These are phyloP conservation scores for Lecanicillium sp. DNA, from an alignment of 2,329 filamentous ascomycete genomes.

Conservation along the genomic window DNA sequence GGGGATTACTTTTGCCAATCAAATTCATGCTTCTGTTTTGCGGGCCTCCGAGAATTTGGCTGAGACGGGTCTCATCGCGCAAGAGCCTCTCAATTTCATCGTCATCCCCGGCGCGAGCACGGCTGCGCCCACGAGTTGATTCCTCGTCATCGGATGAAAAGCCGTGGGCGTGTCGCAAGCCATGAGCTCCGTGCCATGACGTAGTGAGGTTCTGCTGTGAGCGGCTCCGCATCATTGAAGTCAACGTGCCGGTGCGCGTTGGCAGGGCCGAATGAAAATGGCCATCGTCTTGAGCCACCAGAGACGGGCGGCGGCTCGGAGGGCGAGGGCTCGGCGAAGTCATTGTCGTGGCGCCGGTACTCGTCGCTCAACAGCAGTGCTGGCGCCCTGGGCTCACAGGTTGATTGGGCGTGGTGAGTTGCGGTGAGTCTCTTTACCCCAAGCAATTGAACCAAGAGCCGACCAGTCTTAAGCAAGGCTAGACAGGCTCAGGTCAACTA, in stretches of 20 bases:
- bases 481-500: too few relatives aligned
- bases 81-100: conserved; percentile 37
- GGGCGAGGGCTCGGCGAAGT: conserved; percentile 9
- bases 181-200: conserved; percentile 12
- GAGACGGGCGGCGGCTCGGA: conserved; percentile 20
- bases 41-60: conserved; percentile 52
- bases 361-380: too few relatives aligned
- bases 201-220: conserved; percentile 24
- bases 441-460: too few relatives aligned
- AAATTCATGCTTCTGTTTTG: conserved; percentile 76
- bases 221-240: conserved; percentile 29
- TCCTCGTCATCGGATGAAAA: conserved; percentile 14
- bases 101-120: conserved; percentile 23
- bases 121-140: conserved; percentile 8
- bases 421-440: too few relatives aligned
- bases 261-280: conserved; percentile 22
- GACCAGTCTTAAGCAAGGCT: too few relatives aligned
- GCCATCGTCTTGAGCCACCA: conserved; percentile 23
- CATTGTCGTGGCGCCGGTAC: too few relatives aligned
- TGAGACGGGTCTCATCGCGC: conserved; percentile 50
- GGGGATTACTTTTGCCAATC: conserved; percentile 80
- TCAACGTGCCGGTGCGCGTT: conserved; percentile 28
- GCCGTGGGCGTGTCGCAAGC: not conserved
- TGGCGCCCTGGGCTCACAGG: too few relatives aligned
- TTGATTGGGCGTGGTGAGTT: too few relatives aligned